Conservation (phyloP, 805 yeast species). For the Zygosaccharomyces pseudorouxii region DNA sequence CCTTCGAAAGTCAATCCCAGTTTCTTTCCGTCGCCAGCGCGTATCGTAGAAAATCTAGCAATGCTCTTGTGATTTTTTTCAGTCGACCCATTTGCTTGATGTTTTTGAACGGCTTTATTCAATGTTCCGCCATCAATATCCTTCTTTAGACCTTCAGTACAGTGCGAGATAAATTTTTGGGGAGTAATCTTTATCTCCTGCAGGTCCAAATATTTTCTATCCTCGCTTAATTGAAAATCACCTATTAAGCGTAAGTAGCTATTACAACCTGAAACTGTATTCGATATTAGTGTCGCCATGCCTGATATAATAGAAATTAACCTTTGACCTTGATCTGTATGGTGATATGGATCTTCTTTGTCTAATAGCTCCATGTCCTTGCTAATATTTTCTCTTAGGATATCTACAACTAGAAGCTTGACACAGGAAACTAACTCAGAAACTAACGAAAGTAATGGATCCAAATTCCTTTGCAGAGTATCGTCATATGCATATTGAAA, state of each 20-base stretch:
- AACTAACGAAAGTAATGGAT: conserved; percentile 53
- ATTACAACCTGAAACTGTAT: conserved; percentile 47
- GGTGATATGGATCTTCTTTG: conserved; percentile 42
- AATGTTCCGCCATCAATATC: conserved; percentile 30
- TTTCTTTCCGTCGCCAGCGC: conserved; percentile 28
- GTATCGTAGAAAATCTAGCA: conserved; percentile 35
- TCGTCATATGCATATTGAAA: conserved; percentile 29
- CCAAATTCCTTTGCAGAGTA: conserved; percentile 43
- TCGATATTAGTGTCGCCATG: conserved; percentile 52
- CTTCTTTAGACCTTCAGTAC: conserved; percentile 57
- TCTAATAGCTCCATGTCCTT: conserved; percentile 21
- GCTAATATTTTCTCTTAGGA: conserved; percentile 40
- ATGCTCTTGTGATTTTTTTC: conserved; percentile 11
- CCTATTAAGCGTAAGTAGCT: conserved; percentile 53
- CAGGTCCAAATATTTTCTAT: conserved; percentile 66
- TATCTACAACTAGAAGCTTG: conserved; percentile 54
- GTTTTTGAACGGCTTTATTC: conserved; percentile 7
- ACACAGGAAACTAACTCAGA: conserved; percentile 63
- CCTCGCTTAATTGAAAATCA: conserved; percentile 56
- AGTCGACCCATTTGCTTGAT: not conserved
- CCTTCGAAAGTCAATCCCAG: conserved; percentile 26
- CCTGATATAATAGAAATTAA: conserved; percentile 56
- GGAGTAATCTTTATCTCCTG: conserved; percentile 53
- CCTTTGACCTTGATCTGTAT: conserved; percentile 63
- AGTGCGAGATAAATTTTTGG: conserved; percentile 52